These are phyloP conservation scores for Leishmania braziliensis DNA, from an alignment of 208 protist genomes.

Conservation along the genomic window DNA sequence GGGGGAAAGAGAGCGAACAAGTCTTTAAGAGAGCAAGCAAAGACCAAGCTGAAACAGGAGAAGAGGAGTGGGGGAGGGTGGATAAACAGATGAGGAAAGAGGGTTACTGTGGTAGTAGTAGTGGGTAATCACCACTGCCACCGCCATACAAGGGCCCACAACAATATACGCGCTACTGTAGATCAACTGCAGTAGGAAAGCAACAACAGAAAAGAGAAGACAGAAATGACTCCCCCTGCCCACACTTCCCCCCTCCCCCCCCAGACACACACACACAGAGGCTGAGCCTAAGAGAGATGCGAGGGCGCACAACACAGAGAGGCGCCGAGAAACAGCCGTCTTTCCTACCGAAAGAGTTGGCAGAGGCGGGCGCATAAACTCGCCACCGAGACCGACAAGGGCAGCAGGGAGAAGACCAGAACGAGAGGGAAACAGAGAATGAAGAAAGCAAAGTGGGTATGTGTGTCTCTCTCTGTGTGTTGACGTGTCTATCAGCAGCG, in stretches of 20 bases:
- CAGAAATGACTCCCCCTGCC: not conserved
- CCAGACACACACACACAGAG: constrained; percentile 1
- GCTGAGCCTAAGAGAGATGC: not conserved
- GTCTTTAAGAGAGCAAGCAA: too few species aligned
- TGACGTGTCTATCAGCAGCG: not conserved
- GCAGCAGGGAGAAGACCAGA: not conserved
- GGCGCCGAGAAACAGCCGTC: too few species aligned
- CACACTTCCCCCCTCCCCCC: not conserved
- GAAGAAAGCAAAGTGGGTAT: not conserved
- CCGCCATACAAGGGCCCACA: not conserved
- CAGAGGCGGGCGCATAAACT: not conserved
- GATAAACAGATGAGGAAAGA: constrained; percentile 1
- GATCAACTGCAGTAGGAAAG: not conserved
- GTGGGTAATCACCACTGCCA: not conserved
- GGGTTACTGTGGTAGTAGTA: not conserved
- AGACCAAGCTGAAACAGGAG: not conserved
- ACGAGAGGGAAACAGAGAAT: not conserved
- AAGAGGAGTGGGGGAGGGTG: constrained; percentile 4
- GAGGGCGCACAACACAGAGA: not conserved
- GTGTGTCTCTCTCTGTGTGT: too few species aligned
- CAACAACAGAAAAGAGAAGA: not conserved
- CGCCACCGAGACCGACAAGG: not conserved
- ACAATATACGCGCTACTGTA: not conserved
- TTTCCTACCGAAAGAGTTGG: not conserved
- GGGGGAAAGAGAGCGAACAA: not conserved